Evolutionary conservation across 2,329 filamentous ascomycete species (phyloP).

Genomic region (Pseudogymnoascus verrucosus): DNA sequence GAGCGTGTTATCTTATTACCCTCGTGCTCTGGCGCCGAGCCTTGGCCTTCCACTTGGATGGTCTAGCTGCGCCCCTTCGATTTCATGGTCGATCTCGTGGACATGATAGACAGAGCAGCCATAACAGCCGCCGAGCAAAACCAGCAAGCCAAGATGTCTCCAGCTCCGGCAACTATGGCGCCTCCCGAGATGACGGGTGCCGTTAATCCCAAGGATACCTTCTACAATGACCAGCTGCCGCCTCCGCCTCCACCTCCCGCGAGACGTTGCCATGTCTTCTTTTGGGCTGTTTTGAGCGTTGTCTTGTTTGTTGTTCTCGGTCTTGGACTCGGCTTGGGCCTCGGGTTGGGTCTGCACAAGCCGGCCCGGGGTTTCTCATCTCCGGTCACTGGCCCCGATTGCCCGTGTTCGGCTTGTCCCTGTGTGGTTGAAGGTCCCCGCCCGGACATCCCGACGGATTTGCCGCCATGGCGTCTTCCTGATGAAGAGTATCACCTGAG

Average conservation of each 20-base stretch:
- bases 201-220: background rate
- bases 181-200: background rate
- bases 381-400: background rate
- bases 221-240: background rate
- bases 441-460: background rate
- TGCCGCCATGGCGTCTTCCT: constrained; percentile 13
- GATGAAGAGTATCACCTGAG: constrained; percentile 17
- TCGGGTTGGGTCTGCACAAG: constrained; percentile 19
- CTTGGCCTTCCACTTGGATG: background rate
- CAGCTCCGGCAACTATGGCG: background rate
- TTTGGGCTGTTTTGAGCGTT: background rate
- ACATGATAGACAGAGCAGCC: background rate
- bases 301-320: constrained; percentile 12
- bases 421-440: background rate
- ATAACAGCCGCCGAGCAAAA: background rate
- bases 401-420: background rate
- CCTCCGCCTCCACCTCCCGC: background rate
- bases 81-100: background rate
- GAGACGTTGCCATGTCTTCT: background rate
- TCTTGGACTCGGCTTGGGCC: constrained; percentile 16
- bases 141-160: background rate
- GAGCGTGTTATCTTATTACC: background rate
- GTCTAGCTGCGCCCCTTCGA: background rate
- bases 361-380: constrained; percentile 6
- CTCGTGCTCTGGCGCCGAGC: background rate